Evolutionary conservation across 2,329 filamentous ascomycete genomes (phyloP).

Genomic region (Ceratocystis eucalypticola): DNA sequence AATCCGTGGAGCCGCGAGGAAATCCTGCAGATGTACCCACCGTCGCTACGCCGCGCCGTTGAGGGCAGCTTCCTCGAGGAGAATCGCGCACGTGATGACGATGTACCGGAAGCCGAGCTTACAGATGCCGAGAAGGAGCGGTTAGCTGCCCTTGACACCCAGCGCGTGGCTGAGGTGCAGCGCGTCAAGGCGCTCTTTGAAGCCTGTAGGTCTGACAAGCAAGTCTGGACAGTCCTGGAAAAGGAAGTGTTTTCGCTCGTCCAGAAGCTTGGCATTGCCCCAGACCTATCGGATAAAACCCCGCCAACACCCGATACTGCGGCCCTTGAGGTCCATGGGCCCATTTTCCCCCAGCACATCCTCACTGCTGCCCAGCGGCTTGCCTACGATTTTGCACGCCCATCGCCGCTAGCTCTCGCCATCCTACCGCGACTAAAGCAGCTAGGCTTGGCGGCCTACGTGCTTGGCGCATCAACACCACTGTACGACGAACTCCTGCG

Average conservation of each 20-base stretch:
- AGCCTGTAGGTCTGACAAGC: conserved; percentile 43
- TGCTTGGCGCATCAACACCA: conserved; percentile 54
- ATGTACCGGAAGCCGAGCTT: background rate
- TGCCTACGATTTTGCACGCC: conserved; percentile 40
- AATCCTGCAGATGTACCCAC: conserved; percentile 29
- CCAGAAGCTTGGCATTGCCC: conserved; percentile 37
- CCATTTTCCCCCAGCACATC: conserved; percentile 51
- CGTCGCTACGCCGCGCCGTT: conserved; percentile 30
- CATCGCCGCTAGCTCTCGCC: conserved; percentile 46
- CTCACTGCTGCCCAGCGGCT: conserved; percentile 43
- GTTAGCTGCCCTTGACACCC: background rate
- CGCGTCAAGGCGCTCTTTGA: conserved; percentile 43
- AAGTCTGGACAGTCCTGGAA: conserved; percentile 55
- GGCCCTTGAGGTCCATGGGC: conserved; percentile 43
- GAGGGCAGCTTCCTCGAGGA: conserved; percentile 30
- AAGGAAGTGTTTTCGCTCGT: conserved; percentile 52
- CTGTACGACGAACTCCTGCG: conserved; percentile 56
- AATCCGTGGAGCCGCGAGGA: conserved; percentile 23
- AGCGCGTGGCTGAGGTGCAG: conserved; percentile 28
- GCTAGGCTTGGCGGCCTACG: conserved; percentile 55
- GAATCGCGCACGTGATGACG: conserved; percentile 21
- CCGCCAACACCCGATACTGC: background rate
- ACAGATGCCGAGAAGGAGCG: conserved; percentile 4
- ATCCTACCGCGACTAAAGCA: conserved; percentile 54
- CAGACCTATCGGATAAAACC: too few species aligned